Evolutionary conservation across 2,329 filamentous ascomycete species (phyloP), one percentile per base, ranked within the genome.

Genomic region (Fusarium liriodendri): DNA sequence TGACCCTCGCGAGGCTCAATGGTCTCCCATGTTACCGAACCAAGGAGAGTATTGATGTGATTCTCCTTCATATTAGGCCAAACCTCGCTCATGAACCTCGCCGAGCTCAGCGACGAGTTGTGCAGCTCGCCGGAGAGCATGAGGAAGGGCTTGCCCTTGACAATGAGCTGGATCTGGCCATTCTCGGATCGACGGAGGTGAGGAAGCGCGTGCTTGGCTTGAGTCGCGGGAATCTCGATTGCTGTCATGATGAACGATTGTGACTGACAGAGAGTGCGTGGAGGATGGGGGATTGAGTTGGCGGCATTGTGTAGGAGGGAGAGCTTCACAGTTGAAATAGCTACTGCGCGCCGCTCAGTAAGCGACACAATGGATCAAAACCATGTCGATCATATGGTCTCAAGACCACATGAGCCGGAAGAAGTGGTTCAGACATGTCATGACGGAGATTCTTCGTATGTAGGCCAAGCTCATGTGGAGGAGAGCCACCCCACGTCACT

Each of bases 111-210:
- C 0, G 82, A 83, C 2, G 82, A 83, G 60, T 83, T 83, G 63
- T 83, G 82, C 14, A 83, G 77, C 69, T 83, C 82, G 40, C 76
- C 82, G 0, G 79, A 64, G 4, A 81, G 76, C 78, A 81, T 81
- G 25, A 84, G 76, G 37, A 83, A 83, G 0, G 82, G 82, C 52
- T 83, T 79, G 20, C 79, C 81, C 58, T 84, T 79, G 66, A 84
- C 77, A 5, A 83, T 77, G 47, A 84, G 79, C 22, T 83, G 82
- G 8, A 73, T 77, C 45, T 79, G 79, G 22, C 79, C 75, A 66
- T 79, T 76, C 50, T 71, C 67, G 18, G 69, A 67, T 2, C 73
- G 78, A 14, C 57, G 37, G 0, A 80, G 71, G 18, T 78, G 76
- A 16, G 75, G 76, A 6, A 55, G 58, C 0, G 52, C 6, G 47